phyloP scores from a whole-genome alignment of 345 rosid species.

The Hevea brasiliensis region DNA sequence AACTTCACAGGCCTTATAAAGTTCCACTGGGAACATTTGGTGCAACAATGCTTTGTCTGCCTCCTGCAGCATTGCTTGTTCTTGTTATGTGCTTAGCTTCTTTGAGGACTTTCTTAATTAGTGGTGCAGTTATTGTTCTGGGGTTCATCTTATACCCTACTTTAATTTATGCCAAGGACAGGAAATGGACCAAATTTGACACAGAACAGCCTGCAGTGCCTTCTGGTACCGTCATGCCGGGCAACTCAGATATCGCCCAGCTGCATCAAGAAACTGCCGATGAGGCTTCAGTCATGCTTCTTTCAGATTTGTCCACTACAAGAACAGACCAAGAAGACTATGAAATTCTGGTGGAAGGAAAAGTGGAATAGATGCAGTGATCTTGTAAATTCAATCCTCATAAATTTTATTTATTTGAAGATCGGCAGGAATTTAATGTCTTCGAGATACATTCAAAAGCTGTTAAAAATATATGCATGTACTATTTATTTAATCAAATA shows the following conservation, averaged over 20 bases:
- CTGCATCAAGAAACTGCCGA: constrained; percentile 18
- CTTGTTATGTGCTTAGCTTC: constrained; percentile 86
- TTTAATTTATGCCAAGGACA: constrained; percentile 48
- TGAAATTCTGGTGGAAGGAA: not conserved
- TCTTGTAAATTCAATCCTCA: no score
- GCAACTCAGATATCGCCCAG: constrained; percentile 21
- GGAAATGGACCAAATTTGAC: constrained; percentile 50
- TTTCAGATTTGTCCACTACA: constrained; percentile 21
- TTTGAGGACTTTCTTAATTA: constrained; percentile 54
- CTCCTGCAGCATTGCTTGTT: constrained; percentile 65
- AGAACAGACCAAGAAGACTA: constrained; percentile 18
- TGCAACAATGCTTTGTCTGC: constrained; percentile 58
- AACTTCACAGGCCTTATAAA: constrained; percentile 69
- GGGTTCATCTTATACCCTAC: constrained; percentile 64
- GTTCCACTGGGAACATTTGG: constrained; percentile 74
- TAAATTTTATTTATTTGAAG: no score
- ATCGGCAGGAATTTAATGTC: no score
- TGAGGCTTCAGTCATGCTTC: constrained; percentile 36
- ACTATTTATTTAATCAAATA: no score
- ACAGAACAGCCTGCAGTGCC: constrained; percentile 26
- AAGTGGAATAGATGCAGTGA: no score
- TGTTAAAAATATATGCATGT: no score
- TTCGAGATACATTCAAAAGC: no score
- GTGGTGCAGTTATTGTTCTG: constrained; percentile 48
- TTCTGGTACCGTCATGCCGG: constrained; percentile 4